phyloP scores from a whole-genome alignment of 2,329 filamentous ascomycete genomes.

The Exophiala dermatitidis region DNA sequence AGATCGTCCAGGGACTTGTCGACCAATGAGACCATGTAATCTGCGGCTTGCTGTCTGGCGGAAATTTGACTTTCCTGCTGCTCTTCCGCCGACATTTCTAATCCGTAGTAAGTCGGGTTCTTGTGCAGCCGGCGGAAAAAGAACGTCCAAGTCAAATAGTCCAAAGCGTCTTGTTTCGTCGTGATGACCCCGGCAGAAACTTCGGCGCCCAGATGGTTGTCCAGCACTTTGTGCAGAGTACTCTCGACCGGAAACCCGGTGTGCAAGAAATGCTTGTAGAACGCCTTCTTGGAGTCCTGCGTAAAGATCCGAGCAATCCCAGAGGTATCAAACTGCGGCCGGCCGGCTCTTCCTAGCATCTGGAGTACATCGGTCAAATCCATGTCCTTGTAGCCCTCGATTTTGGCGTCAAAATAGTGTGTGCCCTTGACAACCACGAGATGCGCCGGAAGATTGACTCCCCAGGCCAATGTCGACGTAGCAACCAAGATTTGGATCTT shows the following conservation, averaged over 20 bases:
- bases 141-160: constrained; percentile 98
- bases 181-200: constrained; percentile 86
- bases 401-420: constrained; percentile 96
- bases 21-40: constrained; percentile 90
- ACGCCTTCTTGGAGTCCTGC: constrained; percentile 94
- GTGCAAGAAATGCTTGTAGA: constrained; percentile 98
- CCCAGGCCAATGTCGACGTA: constrained; percentile 94
- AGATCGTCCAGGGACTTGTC: constrained; percentile 76
- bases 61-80: constrained; percentile 65
- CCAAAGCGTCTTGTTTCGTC: constrained; percentile 92
- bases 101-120: constrained; percentile 95
- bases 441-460: constrained; percentile 94
- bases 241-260: constrained; percentile 97
- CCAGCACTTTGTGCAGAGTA: constrained; percentile 87
- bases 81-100: constrained; percentile 86
- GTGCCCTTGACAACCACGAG: constrained; percentile 97
- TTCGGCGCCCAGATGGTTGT: constrained; percentile 94
- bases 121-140: constrained; percentile 97
- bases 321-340: constrained; percentile 91
- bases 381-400: constrained; percentile 97
- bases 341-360: constrained; percentile 92
- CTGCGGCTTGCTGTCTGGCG: constrained; percentile 81
- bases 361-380: constrained; percentile 95
- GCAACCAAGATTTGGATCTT: constrained; percentile 96
- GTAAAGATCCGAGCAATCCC: constrained; percentile 97